A percentile compares a stretch with the other conserved stretches of the same genome.
Evolutionary conservation across 225 moss, liverwort and hornwort species (phyloP).

Genomic region (Straminergon stramineum): DNA sequence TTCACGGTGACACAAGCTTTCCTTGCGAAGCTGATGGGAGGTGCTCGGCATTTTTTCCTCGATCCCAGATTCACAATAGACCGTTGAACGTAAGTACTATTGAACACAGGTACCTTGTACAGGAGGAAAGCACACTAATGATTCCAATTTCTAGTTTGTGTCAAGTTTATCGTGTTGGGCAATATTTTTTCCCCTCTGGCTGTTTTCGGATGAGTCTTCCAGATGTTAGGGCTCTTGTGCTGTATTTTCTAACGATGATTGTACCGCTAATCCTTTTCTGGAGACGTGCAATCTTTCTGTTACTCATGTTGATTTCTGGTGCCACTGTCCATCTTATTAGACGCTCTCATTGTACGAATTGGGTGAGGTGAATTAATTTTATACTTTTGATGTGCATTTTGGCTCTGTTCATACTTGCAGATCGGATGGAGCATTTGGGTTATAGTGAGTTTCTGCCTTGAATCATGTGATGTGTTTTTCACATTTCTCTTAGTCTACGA

Average conservation of each 20-base stretch:
- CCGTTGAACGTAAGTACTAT: background rate
- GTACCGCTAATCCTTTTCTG: background rate
- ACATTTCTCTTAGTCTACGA: background rate
- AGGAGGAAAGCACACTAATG: background rate
- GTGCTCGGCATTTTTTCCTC: constrained; percentile 1
- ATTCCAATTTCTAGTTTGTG: background rate
- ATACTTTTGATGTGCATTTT: background rate
- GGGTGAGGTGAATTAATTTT: background rate
- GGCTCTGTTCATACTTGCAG: background rate
- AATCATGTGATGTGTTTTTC: background rate
- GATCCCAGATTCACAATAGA: background rate
- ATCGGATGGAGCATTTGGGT: background rate
- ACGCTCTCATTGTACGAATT: background rate
- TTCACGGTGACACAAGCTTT: background rate
- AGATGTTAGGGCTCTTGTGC: background rate
- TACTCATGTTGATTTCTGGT: background rate
- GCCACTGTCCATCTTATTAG: background rate
- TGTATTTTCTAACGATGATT: background rate
- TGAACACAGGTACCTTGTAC: background rate
- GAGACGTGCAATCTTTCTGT: background rate
- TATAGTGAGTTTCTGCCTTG: background rate
- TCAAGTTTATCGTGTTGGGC: too few species aligned
- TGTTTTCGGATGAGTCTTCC: background rate
- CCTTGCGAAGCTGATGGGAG: background rate
- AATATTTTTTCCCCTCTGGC: background rate